Evolutionary conservation across 1,284 basidiomycete genomes (phyloP), one percentile per base, ranked within the genome.

Genomic region (Neotropicomus parvogracilis): DNA sequence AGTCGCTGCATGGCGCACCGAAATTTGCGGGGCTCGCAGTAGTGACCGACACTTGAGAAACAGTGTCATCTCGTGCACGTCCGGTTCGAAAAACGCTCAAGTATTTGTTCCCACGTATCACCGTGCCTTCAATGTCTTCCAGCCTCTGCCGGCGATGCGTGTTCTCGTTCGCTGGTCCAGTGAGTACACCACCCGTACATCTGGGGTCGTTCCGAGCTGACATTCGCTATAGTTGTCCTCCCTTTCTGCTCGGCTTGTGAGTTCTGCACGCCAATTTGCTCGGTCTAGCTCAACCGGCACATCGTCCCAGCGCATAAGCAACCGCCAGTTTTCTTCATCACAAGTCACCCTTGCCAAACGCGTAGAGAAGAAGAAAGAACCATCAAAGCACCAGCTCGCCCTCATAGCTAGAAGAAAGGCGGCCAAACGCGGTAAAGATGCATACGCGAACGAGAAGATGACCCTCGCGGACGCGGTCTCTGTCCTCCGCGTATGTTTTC

Each of bases 311-410:
- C 37, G 43, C 44, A 32, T 50, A 28, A 1, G 26, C 53, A 54
- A 48, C 40, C 67, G 80, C 28, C 65, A 67, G 39, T 84, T 87
- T 59, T 77, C 76, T 28, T 75, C 75, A 6, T 79, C 70, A 16
- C 66, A 64, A 40, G 61, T 68, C 49, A 58, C 73, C 21, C 64
- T 75, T 32, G 77, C 74, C 12, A 75, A 72, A 50, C 75, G 69
- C 47, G 71, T 75, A 43, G 60, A 66, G 54, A 76, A 75, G 59
- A 73, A 75, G 61, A 77, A 77, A 42, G 71, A 75, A 4, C 78
- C 75, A 7, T 79, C 81, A 8, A 87, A 86, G 68, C 83, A 83
- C 58, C 77, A 81, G 24, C 70, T 79, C 21, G 82, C 81, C 21
- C 71, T 75, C 50, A 70, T 78, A 54, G 71, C 71, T 20, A 65